These are phyloP conservation scores for Zalaria sp. DNA, from an alignment of 2,329 filamentous ascomycete genomes.

Conservation along the genomic window DNA sequence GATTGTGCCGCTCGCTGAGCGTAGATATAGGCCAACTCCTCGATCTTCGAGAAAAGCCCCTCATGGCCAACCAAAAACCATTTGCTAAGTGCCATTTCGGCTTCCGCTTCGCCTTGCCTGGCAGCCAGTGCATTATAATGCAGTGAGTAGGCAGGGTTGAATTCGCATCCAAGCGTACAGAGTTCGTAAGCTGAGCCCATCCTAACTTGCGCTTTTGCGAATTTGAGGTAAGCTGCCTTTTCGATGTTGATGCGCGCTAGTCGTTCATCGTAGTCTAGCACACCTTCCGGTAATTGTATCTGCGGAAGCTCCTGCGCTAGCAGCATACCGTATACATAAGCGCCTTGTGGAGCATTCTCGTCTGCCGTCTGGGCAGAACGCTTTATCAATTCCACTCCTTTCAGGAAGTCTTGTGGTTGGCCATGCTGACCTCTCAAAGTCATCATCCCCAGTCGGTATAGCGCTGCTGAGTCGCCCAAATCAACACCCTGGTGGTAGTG, in stretches of 20 bases:
- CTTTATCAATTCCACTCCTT: slow-evolving; percentile 69
- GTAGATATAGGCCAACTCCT: slow-evolving; percentile 82
- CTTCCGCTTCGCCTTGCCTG: slow-evolving; percentile 82
- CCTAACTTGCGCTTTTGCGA: slow-evolving; percentile 91
- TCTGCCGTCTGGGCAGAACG: slow-evolving; percentile 76
- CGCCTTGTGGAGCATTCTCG: slow-evolving; percentile 91
- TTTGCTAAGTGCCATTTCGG: slow-evolving; percentile 90
- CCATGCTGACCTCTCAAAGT: slow-evolving; percentile 87
- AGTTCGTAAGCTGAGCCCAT: slow-evolving; percentile 95
- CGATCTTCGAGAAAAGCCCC: slow-evolving; percentile 85
- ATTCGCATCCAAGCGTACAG: slow-evolving; percentile 85
- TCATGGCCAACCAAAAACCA: slow-evolving; percentile 98
- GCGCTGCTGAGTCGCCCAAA: slow-evolving; percentile 74
- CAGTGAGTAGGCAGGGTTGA: slow-evolving; percentile 79
- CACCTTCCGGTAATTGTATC: slow-evolving; percentile 60
- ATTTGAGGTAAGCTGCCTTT: slow-evolving; percentile 89
- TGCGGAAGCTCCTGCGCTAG: slow-evolving; percentile 84
- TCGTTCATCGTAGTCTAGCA: slow-evolving; percentile 57
- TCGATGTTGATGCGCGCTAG: slow-evolving; percentile 79
- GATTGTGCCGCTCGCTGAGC: slow-evolving; percentile 72
- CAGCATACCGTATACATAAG: slow-evolving; percentile 82
- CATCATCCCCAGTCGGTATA: slow-evolving; percentile 90
- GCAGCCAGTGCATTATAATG: slow-evolving; percentile 94
- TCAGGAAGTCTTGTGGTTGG: slow-evolving; percentile 65
- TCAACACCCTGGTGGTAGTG: slow-evolving; percentile 78